Conservation (phyloP, 257 asterid species). For the Avicennia marina region DNA sequence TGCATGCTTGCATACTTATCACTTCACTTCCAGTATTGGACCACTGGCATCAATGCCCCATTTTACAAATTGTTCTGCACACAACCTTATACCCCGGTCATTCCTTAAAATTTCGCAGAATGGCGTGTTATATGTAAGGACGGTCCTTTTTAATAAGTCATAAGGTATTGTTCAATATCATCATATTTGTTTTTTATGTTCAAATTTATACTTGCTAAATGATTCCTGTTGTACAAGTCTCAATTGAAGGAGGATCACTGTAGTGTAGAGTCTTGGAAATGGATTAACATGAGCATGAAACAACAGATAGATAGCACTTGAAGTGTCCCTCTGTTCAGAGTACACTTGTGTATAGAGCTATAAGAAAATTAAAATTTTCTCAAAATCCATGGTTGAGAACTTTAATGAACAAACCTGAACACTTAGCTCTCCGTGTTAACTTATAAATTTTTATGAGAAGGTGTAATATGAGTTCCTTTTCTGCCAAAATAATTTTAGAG, state of each 20-base stretch:
- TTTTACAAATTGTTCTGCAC: no score
- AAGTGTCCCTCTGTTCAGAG: not conserved
- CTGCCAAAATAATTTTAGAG: not conserved
- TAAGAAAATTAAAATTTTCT: not conserved
- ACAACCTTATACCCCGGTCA: no score
- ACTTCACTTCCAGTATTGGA: no score
- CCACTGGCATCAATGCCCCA: no score
- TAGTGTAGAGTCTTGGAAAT: not conserved
- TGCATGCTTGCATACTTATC: no score
- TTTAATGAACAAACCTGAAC: not conserved
- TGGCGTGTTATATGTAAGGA: no score
- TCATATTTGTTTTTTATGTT: no score
- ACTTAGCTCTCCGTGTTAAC: not conserved
- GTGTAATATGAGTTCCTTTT: not conserved
- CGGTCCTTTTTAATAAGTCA: no score
- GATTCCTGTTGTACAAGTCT: no score
- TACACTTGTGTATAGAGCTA: not conserved
- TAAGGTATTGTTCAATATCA: no score
- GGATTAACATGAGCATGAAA: not conserved
- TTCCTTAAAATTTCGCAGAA: no score
- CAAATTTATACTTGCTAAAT: no score
- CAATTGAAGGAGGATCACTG: not conserved
- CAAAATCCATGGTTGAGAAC: not conserved
- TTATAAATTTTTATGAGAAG: not conserved
- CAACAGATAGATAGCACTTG: not conserved